These are phyloP conservation scores for Raffaelea arxii DNA, from an alignment of 2,329 filamentous ascomycete species.

Conservation along the genomic window DNA sequence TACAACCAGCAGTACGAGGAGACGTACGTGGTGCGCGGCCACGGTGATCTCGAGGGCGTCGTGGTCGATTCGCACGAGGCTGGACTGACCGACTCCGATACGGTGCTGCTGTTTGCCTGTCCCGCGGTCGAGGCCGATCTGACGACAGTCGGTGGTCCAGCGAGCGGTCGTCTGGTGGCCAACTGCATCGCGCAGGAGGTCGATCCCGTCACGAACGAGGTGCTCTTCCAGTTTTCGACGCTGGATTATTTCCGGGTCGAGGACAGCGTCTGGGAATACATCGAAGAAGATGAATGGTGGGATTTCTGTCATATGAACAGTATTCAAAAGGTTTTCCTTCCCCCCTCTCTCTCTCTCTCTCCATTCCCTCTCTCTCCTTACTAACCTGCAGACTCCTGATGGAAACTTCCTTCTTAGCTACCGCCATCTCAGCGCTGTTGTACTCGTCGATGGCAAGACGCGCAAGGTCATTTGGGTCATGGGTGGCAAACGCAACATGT, in stretches of 20 bases:
- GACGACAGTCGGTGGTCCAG: background rate
- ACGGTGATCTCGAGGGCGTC: background rate
- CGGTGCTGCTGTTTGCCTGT: background rate
- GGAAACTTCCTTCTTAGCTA: constrained; percentile 47
- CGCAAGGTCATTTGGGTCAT: constrained; percentile 42
- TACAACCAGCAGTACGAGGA: constrained; percentile 6
- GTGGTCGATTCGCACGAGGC: constrained; percentile 2
- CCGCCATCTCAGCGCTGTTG: constrained; percentile 35
- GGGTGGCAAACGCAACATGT: constrained; percentile 36
- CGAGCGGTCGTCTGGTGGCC: constrained; percentile 16
- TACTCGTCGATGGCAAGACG: constrained; percentile 32
- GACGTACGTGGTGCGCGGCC: constrained; percentile 1
- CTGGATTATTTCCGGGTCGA: constrained; percentile 18
- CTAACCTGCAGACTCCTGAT: constrained; percentile 24
- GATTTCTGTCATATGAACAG: constrained; percentile 50
- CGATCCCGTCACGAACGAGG: constrained; percentile 34
- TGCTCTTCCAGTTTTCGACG: constrained; percentile 39
- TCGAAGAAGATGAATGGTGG: constrained; percentile 32
- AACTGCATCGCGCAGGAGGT: constrained; percentile 31
- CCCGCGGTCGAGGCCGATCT: background rate
- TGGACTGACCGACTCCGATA: background rate
- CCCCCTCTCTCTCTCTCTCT: too few relatives aligned
- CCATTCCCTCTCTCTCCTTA: too few relatives aligned
- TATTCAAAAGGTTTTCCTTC: constrained; percentile 34
- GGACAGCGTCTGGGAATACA: constrained; percentile 9